phyloP scores from a whole-genome alignment of 345 rosid species.

The Erucastrum elatum region DNA sequence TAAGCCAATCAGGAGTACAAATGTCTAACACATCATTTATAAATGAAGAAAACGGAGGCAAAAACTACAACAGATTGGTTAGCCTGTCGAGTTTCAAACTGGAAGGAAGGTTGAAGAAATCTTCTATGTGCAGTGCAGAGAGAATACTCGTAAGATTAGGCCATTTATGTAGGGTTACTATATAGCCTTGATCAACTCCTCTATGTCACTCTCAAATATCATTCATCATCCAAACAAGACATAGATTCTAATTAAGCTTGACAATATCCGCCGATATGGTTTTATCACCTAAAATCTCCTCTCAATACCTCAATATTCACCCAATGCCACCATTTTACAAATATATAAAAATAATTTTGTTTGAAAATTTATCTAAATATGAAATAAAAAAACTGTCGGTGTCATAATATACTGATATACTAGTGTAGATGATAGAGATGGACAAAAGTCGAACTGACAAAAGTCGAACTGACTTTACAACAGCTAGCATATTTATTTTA shows the following conservation, averaged over 20 bases:
- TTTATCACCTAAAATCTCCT: not conserved
- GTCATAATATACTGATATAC: not conserved
- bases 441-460: not conserved
- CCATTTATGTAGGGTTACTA: not conserved
- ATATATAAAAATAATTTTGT: no score
- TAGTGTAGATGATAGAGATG: not conserved
- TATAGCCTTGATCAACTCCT: not conserved
- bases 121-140: not conserved
- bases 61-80: not conserved
- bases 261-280: not conserved
- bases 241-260: not conserved
- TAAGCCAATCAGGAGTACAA: not conserved
- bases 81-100: not conserved
- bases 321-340: not conserved
- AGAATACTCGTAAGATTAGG: not conserved
- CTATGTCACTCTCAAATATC: not conserved
- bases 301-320: not conserved
- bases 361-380: not conserved
- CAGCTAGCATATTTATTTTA: no score
- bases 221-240: not conserved
- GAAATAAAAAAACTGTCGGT: not conserved
- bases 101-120: not conserved
- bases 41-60: not conserved
- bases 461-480: not conserved
- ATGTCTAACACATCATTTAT: not conserved